Percentiles rank a stretch among this genome's conserved stretches.
Evolutionary conservation across 2,329 filamentous ascomycete species (phyloP).

Genomic region (Alternaria gaisen): DNA sequence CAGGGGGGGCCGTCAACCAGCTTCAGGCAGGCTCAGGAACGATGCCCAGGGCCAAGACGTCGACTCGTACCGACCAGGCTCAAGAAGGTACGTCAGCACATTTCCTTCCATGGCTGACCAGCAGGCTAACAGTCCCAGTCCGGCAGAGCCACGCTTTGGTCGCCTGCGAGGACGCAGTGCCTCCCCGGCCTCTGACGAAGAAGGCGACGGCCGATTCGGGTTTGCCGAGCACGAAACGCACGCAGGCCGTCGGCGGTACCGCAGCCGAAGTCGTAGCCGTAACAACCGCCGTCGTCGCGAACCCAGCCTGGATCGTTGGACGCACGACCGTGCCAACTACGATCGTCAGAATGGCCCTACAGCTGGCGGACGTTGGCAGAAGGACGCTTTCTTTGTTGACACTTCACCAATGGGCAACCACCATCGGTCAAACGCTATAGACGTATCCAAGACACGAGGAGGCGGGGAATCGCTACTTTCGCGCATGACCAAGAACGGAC

Average conservation of each 20-base stretch:
- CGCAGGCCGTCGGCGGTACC: slow-evolving; percentile 53
- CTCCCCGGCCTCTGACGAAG: slow-evolving; percentile 60
- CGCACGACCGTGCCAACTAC: slow-evolving; percentile 42
- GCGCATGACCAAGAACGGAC: slow-evolving; percentile 49
- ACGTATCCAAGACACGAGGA: slow-evolving; percentile 35
- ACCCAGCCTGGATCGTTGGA: slow-evolving; percentile 41
- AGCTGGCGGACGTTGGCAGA: slow-evolving; percentile 36
- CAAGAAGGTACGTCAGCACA: slow-evolving; percentile 29
- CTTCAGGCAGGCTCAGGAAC: slow-evolving; percentile 21
- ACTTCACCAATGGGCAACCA: slow-evolving; percentile 56
- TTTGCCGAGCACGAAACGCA: slow-evolving; percentile 60
- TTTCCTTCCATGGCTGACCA: background rate
- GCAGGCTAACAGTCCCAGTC: slow-evolving; percentile 25
- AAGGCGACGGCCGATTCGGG: slow-evolving; percentile 59
- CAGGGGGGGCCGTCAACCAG: slow-evolving; percentile 19
- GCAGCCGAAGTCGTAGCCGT: slow-evolving; percentile 51
- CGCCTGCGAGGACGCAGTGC: slow-evolving; percentile 68
- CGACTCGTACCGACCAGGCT: slow-evolving; percentile 45
- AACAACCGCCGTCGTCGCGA: slow-evolving; percentile 31
- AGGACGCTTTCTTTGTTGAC: slow-evolving; percentile 37
- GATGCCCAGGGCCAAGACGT: slow-evolving; percentile 30
- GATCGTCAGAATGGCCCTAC: slow-evolving; percentile 23
- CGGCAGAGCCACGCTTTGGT: slow-evolving; percentile 51
- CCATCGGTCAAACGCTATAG: slow-evolving; percentile 55
- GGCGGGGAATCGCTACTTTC: slow-evolving; percentile 35